Evolutionary conservation across 345 rosid species (phyloP), one percentile per base, ranked within the genome.

Genomic region (Camelina hispida): DNA sequence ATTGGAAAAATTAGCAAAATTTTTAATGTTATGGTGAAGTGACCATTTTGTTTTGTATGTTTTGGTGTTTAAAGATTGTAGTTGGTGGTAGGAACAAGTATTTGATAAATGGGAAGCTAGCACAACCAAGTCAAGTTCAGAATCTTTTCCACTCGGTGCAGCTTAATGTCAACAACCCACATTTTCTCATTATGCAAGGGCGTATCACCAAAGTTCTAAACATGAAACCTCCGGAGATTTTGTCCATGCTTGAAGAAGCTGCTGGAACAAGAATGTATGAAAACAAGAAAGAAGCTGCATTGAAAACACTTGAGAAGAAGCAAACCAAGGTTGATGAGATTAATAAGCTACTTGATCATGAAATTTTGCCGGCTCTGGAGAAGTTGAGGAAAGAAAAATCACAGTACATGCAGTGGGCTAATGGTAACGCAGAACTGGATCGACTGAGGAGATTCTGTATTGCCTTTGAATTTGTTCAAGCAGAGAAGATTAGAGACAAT

Each of bases 151-250:
- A 95, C 62, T 95, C 99, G 1, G 99, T 90, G 76, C 99, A 95
- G 81, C 93, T 95, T 60, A 95, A 95, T 74, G 99, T 95, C 46
- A 95, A 95, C 69, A 92, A 95, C 67, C 99, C 99, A 0, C 99
- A 95, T 77, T 95, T 95, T 76, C 99, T 95, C 66, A 95, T 95
- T n/a, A 95, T 95, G 99, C 98, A 95, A 90, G 99, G 99, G 42
- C 90, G 99, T 34, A 95, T 95, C 78, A 92, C 99, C 22, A 95
- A 95, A 84, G 99, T 95, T 17, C 70, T 95, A 53, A 92, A 95
- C 68, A 95, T 95, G 99, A 95, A 95, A 80, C 98, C 99, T 40
- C 99, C 98, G 0, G 98, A 92, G 88, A 95, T 90, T 38, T 69
- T 92, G 42, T 95, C 99, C 12, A 95, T 95, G 99, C 96, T 95